Evolutionary conservation across 306 rosid species (phyloP).

Genomic region (Lathyrus sativus): DNA sequence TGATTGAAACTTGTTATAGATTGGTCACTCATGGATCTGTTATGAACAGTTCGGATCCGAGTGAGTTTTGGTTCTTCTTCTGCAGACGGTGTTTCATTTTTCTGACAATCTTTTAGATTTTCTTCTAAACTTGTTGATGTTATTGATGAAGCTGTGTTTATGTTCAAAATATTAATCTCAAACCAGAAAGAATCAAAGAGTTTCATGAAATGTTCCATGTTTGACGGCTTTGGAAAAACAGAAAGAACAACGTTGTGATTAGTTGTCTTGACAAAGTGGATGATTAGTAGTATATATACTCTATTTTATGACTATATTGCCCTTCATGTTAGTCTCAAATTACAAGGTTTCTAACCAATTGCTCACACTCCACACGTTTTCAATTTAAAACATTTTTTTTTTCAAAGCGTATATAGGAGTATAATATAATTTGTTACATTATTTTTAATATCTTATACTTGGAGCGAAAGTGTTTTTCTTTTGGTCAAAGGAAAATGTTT

Average conservation of each 20-base stretch:
- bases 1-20: constrained; percentile 45
- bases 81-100: constrained; percentile 22
- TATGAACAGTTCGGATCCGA: constrained; percentile 41
- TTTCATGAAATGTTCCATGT: constrained; percentile 57
- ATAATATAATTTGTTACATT: no score
- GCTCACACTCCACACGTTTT: constrained; percentile 49
- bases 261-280: not conserved
- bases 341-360: constrained; percentile 17
- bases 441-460: no score
- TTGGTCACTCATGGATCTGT: constrained; percentile 72
- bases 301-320: constrained; percentile 37
- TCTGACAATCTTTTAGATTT: constrained; percentile 39
- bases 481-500: not conserved
- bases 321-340: constrained; percentile 37
- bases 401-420: not conserved
- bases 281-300: constrained; percentile 10
- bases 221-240: constrained; percentile 39
- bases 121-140: constrained; percentile 32
- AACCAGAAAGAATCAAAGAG: constrained; percentile 70
- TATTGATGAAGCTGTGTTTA: constrained; percentile 12
- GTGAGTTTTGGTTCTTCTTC: constrained; percentile 46
- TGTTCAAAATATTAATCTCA: constrained; percentile 44
- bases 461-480: not conserved
- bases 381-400: constrained; percentile 20
- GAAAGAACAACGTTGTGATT: constrained; percentile 2